Conservation (phyloP, 495 filamentous ascomycete species). For the Evernia prunastri region DNA sequence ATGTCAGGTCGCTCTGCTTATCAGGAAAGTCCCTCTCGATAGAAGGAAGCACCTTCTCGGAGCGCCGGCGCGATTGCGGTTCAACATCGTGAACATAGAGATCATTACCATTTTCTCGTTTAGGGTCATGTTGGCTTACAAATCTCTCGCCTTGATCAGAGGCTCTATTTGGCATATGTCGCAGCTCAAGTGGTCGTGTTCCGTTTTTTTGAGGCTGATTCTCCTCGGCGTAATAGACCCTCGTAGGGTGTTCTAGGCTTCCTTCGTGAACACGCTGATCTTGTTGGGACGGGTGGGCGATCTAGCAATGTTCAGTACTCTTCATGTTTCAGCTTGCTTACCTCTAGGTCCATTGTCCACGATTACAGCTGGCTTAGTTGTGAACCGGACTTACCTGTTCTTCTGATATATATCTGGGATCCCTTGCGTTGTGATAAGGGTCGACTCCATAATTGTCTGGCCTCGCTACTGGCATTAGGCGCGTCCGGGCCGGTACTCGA, state of each 20-base stretch:
- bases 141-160: not conserved
- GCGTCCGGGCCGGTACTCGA: not conserved
- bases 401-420: not conserved
- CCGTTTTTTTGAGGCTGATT: not conserved
- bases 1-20: not conserved
- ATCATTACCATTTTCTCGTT: not conserved
- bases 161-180: not conserved
- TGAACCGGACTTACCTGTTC: conserved; percentile 11
- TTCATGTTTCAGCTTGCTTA: conserved; percentile 7
- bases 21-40: conserved; percentile 8
- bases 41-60: conserved; percentile 12
- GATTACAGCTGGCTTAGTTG: not conserved
- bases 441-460: not conserved
- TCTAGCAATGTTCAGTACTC: conserved; percentile 8
- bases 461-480: not conserved
- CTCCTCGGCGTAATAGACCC: not conserved
- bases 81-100: not conserved
- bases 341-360: conserved; percentile 3
- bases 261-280: not conserved
- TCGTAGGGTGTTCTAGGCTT: not conserved
- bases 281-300: conserved; percentile 1
- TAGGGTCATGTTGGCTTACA: not conserved
- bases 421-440: not conserved
- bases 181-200: not conserved
- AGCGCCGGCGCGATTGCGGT: conserved; percentile 1